phyloP scores from a whole-genome alignment of 345 rosid species.

The Gynandropsis gynandra region DNA sequence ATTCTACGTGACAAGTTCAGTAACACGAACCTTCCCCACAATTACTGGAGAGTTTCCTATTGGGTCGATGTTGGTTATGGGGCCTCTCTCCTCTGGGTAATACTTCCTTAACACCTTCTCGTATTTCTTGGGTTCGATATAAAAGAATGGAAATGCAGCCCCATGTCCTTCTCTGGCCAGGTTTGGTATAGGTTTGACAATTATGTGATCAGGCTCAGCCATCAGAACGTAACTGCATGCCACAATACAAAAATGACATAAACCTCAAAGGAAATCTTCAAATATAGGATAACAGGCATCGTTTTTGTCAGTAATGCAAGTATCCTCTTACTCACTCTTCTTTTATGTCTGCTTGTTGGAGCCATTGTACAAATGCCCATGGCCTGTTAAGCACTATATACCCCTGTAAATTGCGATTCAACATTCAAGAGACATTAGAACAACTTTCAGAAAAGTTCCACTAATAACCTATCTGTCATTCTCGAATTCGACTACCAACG shows the following conservation, averaged over 20 bases:
- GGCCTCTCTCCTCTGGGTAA: constrained; percentile 79
- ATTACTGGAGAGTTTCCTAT: constrained; percentile 98
- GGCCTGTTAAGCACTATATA: constrained; percentile 94
- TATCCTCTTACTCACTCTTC: constrained; percentile 88
- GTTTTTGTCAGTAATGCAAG: neutral
- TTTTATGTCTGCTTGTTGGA: constrained; percentile 67
- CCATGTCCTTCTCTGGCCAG: constrained; percentile 73
- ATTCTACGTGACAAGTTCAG: neutral
- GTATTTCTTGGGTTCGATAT: constrained; percentile 85
- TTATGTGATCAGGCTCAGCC: constrained; percentile 95
- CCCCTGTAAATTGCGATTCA: constrained; percentile 61
- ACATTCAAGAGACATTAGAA: neutral
- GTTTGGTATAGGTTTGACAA: constrained; percentile 95
- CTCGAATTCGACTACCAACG: neutral
- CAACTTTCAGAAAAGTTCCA: neutral
- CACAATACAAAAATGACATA: neutral
- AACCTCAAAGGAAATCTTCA: too few species aligned
- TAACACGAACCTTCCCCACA: constrained; percentile 57
- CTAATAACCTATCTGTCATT: neutral
- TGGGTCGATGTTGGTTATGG: constrained; percentile 71
- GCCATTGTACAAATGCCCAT: constrained; percentile 99
- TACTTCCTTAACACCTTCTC: constrained; percentile 66
- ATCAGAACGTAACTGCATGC: constrained; percentile 66
- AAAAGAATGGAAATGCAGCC: constrained; percentile 97
- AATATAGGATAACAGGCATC: constrained; percentile 7